Evolutionary conservation across 495 filamentous ascomycete genomes (phyloP).

Genomic region (Penicillium tannophilum): DNA sequence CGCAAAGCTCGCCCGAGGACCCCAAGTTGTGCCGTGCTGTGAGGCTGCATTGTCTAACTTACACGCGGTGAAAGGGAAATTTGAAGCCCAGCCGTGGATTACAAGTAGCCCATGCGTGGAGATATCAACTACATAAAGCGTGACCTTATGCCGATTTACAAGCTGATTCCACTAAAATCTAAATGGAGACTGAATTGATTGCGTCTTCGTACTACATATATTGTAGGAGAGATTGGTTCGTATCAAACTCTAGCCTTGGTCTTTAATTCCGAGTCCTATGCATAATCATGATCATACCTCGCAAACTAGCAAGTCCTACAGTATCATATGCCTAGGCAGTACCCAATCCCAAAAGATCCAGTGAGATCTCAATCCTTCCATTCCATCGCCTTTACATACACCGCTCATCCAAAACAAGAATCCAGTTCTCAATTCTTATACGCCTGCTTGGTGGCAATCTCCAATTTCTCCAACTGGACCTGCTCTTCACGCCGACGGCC

Average conservation of each 20-base stretch:
- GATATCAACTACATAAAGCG: too few relatives aligned
- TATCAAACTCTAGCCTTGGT: not conserved
- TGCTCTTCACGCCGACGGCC: conserved; percentile 34
- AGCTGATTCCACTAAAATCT: too few relatives aligned
- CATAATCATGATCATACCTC: not conserved
- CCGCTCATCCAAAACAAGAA: not conserved
- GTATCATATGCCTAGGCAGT: not conserved
- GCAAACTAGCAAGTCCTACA: not conserved
- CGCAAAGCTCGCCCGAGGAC: too few relatives aligned
- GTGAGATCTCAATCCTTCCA: not conserved
- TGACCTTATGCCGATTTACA: too few relatives aligned
- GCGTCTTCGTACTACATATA: too few relatives aligned
- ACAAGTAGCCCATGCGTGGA: too few relatives aligned
- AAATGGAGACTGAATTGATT: too few relatives aligned
- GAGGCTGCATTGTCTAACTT: too few relatives aligned
- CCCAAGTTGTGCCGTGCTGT: too few relatives aligned
- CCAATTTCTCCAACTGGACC: conserved; percentile 34
- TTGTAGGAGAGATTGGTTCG: not conserved
- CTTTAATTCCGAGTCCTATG: not conserved
- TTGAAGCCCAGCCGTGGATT: too few relatives aligned
- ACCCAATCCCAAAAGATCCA: not conserved
- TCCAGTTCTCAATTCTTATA: conserved; percentile 14
- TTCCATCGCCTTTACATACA: not conserved
- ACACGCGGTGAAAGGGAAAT: too few relatives aligned
- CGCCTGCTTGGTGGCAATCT: conserved; percentile 31